These are phyloP conservation scores for Podaxis carcinomalis DNA, from an alignment of 768 basidiomycete genomes.

Conservation along the genomic window DNA sequence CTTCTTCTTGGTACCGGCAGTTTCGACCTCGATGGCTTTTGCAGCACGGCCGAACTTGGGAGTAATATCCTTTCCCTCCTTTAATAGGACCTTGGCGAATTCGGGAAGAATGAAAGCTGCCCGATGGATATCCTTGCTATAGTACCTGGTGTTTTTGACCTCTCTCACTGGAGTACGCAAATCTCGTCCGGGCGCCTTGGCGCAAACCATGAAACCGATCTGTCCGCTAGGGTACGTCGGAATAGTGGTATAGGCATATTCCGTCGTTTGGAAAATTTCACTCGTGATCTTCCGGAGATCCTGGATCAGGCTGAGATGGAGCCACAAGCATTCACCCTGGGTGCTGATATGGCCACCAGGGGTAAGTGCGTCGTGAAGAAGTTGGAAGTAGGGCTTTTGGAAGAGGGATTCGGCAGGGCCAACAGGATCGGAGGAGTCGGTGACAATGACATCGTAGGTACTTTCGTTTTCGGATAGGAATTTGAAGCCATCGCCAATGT, in stretches of 20 bases:
- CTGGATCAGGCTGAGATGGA: constrained; percentile 85
- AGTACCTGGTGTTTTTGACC: constrained; percentile 74
- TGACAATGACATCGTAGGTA: constrained; percentile 96
- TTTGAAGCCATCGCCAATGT: constrained; percentile 95
- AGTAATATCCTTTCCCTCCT: constrained; percentile 64
- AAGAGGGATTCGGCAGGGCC: constrained; percentile 94
- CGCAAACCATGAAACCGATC: constrained; percentile 91
- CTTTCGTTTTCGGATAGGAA: constrained; percentile 86
- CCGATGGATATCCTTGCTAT: constrained; percentile 75
- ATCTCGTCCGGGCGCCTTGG: constrained; percentile 68
- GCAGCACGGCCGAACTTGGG: constrained; percentile 74
- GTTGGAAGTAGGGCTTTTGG: constrained; percentile 95
- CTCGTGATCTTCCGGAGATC: constrained; percentile 67
- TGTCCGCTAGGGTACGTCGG: constrained; percentile 99
- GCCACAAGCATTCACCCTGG: constrained; percentile 94
- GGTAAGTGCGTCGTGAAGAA: constrained; percentile 84
- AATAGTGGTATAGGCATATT: constrained; percentile 95
- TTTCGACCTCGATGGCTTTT: constrained; percentile 26
- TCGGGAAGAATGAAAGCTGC: constrained; percentile 91
- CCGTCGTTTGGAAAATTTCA: constrained; percentile 71
- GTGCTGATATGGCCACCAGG: constrained; percentile 93
- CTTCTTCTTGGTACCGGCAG: constrained; percentile 38
- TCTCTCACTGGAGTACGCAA: constrained; percentile 71
- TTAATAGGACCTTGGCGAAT: constrained; percentile 72
- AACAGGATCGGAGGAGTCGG: constrained; percentile 97